These are phyloP conservation scores for Saturnispora besseyi DNA, from an alignment of 805 yeast genomes.

Conservation along the genomic window DNA sequence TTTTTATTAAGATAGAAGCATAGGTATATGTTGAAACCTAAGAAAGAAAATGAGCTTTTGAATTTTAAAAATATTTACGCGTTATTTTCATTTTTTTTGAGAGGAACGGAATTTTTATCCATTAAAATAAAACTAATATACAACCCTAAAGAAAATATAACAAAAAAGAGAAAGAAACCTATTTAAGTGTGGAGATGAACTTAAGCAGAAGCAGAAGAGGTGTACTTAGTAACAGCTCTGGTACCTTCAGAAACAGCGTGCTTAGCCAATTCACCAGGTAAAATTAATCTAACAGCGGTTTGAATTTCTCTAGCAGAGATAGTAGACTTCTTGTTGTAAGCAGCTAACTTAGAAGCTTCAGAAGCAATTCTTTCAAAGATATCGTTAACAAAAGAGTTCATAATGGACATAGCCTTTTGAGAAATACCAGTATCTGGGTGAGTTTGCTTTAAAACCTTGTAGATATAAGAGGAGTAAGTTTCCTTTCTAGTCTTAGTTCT, in stretches of 20 bases:
- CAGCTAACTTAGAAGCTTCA: constrained; percentile 97
- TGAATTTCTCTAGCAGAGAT: constrained; percentile 98
- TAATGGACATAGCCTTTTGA: constrained; percentile 96
- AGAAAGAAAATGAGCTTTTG: neutral
- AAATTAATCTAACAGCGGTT: constrained; percentile 95
- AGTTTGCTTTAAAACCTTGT: constrained; percentile 97
- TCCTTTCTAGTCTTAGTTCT: constrained; percentile 95
- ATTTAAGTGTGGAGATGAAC: neutral
- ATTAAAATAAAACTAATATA: constrained; percentile 26
- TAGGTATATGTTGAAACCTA: neutral
- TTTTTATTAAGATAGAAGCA: neutral
- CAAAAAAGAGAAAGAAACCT: constrained; percentile 32
- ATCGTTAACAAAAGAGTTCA: constrained; percentile 97
- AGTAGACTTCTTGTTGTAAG: constrained; percentile 96
- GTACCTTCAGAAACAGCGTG: constrained; percentile 99
- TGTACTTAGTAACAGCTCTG: constrained; percentile 94
- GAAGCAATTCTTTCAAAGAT: constrained; percentile 96
- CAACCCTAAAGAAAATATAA: constrained; percentile 24
- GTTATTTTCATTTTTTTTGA: neutral
- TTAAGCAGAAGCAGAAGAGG: constrained; percentile 48
- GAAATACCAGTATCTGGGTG: constrained; percentile 99
- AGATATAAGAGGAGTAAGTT: constrained; percentile 95
- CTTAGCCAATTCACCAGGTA: constrained; percentile 98
- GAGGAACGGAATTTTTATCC: constrained; percentile 11
- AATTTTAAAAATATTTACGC: neutral